Percentiles rank a stretch among this genome's conserved stretches.
Evolutionary conservation across 768 basidiomycete genomes (phyloP).

Genomic region (Phanerochaete sordida): DNA sequence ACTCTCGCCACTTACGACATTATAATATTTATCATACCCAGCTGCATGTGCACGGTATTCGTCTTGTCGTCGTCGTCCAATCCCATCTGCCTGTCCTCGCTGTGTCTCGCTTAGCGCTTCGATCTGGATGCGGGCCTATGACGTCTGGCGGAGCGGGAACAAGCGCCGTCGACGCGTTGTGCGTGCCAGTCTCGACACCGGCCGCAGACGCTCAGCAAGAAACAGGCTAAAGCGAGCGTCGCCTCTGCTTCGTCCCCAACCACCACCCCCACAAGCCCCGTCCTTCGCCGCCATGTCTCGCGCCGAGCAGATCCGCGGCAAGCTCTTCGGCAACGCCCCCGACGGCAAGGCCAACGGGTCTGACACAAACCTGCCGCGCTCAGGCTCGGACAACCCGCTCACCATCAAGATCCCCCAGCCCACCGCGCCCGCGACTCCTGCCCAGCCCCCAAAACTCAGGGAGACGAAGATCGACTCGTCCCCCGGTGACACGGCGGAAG

Average conservation of each 20-base stretch:
- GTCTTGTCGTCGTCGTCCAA: neutral
- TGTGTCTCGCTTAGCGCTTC: neutral
- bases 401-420: constrained; percentile 74
- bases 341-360: constrained; percentile 23
- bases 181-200: neutral
- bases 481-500: constrained; percentile 4
- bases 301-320: constrained; percentile 67
- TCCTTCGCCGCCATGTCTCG: constrained; percentile 36
- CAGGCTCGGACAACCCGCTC: constrained; percentile 30
- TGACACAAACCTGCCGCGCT: constrained; percentile 22
- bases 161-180: constrained; percentile 6
- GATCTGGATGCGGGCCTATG: neutral
- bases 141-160: neutral
- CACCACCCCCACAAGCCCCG: constrained; percentile 10
- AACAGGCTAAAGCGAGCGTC: neutral
- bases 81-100: too few relatives aligned
- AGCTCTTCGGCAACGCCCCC: constrained; percentile 54
- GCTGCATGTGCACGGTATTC: neutral
- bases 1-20: neutral
- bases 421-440: constrained; percentile 32
- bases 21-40: constrained; percentile 2
- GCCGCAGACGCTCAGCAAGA: neutral
- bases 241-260: constrained; percentile 8
- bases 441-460: constrained; percentile 41
- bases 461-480: constrained; percentile 22